phyloP scores from a whole-genome alignment of 306 rosid genomes.

The Neltuma alba region DNA sequence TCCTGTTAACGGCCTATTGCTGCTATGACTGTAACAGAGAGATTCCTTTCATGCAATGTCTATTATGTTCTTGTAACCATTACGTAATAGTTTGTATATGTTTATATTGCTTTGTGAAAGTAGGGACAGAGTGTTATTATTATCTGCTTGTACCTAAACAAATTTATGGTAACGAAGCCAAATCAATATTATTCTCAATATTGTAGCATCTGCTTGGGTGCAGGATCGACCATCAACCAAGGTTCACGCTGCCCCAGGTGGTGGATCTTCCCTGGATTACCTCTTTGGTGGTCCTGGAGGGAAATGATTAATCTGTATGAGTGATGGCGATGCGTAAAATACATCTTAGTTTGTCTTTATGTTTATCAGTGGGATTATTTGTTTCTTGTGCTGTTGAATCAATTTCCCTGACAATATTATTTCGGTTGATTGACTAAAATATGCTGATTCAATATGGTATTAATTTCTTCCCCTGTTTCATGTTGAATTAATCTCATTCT shows the following conservation, averaged over 20 bases:
- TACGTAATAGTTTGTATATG: neutral
- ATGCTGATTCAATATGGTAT: conserved; percentile 16
- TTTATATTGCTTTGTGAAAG: no score
- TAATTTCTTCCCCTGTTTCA: neutral
- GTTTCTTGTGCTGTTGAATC: conserved; percentile 36
- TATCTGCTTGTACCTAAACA: no score
- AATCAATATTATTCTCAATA: neutral
- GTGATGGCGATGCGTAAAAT: conserved; percentile 15
- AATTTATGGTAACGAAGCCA: neutral
- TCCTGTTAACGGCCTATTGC: neutral
- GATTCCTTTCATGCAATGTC: neutral
- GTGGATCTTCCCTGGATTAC: conserved; percentile 91
- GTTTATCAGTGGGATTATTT: conserved; percentile 30
- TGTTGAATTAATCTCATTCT: neutral
- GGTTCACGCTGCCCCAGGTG: conserved; percentile 96
- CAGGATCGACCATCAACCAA: conserved; percentile 99
- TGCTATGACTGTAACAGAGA: neutral
- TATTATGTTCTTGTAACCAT: neutral
- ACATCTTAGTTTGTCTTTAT: conserved; percentile 7
- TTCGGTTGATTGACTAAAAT: conserved; percentile 29
- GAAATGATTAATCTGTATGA: conserved; percentile 49
- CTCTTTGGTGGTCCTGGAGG: conserved; percentile 77
- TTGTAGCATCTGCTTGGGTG: conserved; percentile 26
- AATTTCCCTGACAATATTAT: conserved; percentile 37
- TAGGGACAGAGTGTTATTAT: no score